Conservation (phyloP, 2,329 filamentous ascomycete genomes). For the Talaromyces verruculosus region DNA sequence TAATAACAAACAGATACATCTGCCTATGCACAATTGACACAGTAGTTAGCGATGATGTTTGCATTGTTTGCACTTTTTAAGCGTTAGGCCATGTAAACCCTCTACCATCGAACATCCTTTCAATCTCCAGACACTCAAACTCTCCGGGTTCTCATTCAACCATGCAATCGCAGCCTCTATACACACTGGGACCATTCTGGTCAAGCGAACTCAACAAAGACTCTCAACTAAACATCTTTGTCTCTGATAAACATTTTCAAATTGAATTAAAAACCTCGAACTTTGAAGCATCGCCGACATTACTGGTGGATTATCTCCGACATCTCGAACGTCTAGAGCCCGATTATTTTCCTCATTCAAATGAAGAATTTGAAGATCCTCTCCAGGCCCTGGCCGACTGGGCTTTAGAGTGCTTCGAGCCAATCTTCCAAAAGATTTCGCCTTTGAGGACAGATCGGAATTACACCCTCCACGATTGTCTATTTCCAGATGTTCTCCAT, state of each 20-base stretch:
- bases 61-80: too few relatives aligned
- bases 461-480: too few relatives aligned
- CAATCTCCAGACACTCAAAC: too few relatives aligned
- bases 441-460: too few relatives aligned
- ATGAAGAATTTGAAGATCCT: conserved; percentile 8
- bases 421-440: too few relatives aligned
- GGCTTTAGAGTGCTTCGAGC: too few relatives aligned
- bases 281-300: conserved; percentile 21
- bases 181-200: conserved; percentile 21
- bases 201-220: conserved; percentile 21
- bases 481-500: background rate
- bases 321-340: conserved; percentile 23
- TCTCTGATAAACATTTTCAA: conserved; percentile 23
- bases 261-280: conserved; percentile 22
- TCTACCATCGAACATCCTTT: too few relatives aligned
- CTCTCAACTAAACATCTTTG: conserved; percentile 23
- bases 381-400: too few relatives aligned
- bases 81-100: too few relatives aligned
- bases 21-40: too few relatives aligned
- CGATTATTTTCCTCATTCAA: conserved; percentile 19
- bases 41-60: too few relatives aligned
- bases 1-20: too few relatives aligned
- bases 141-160: background rate
- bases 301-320: conserved; percentile 23
- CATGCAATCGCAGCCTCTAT: conserved; percentile 8